Evolutionary conservation across 345 rosid genomes (phyloP), one percentile per base, ranked within the genome.

Genomic region (Sonneratia caseolaris): DNA sequence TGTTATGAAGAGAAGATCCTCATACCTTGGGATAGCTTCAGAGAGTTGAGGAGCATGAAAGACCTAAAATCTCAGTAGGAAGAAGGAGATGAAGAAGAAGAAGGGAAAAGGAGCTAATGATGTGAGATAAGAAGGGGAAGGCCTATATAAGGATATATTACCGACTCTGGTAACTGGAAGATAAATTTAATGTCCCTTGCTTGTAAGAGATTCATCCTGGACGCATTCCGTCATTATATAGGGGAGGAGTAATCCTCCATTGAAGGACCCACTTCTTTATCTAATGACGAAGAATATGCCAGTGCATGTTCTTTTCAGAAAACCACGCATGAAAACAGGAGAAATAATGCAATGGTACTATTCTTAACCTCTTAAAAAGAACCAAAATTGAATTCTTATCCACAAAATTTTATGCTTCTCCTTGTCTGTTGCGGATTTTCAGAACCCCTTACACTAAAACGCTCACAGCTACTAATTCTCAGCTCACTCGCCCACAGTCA

Each of bases 391-490:
- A 42, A 42, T 42, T 42, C 7, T 42, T 42, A 42, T 42, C 32
- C 32, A 27, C 32, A 27, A 27, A 27, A 27, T 27, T 27, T 27
- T 27, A 27, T 27, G 32, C 32, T 27, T 84, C 86, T 86, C 37
- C 42, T 8, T 40, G 43, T 40, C 53, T 55, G 61, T 81, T 80
- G 81, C 86, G 68, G 81, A 79, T 78, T 81, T 79, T 84, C 64
- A 81, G 76, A 81, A 81, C 32, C 32, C 83, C 89, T 84, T 85
- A 81, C 79, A 87, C 79, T 64, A 27, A 71, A 70, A 42, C 42
- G 32, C 75, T 37, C 71, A 66, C 78, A 62, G 69, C 40, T 1
- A 72, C 11, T 4, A 40, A 40, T 69, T 66, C 61, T 66, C 68
- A 68, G 69, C 57, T 72, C 74, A 70, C 24, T 64, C 47, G 75